Conservation (phyloP, 805 yeast genomes). For the Jamesozyma jinghongensis region DNA sequence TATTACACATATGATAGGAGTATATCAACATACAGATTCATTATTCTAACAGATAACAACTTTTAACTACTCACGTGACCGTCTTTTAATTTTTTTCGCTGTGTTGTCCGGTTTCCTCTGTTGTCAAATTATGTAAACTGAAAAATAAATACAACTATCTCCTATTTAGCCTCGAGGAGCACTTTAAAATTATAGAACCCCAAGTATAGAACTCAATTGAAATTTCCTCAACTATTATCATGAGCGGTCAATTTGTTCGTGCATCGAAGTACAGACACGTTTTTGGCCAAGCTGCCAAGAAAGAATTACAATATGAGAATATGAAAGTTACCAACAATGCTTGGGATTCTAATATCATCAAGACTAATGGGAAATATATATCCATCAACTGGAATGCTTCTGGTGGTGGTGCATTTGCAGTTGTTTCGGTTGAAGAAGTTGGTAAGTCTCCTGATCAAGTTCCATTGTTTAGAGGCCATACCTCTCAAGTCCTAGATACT, state of each 20-base stretch:
- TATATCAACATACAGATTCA: too few relatives aligned
- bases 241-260: slow-evolving; percentile 82
- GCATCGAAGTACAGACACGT: slow-evolving; percentile 97
- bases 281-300: slow-evolving; percentile 74
- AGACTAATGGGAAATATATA: slow-evolving; percentile 77
- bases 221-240: slow-evolving; percentile 6
- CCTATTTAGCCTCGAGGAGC: too few relatives aligned
- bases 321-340: slow-evolving; percentile 79
- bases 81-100: too few relatives aligned
- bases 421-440: slow-evolving; percentile 73
- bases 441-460: slow-evolving; percentile 93
- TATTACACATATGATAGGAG: too few relatives aligned
- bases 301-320: slow-evolving; percentile 37
- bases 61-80: too few relatives aligned
- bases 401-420: slow-evolving; percentile 97
- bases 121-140: too few relatives aligned
- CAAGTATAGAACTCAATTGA: too few relatives aligned
- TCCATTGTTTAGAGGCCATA: slow-evolving; percentile 91
- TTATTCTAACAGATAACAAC: too few relatives aligned
- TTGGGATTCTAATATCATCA: slow-evolving; percentile 88
- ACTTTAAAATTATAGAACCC: too few relatives aligned
- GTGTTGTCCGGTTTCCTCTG: too few relatives aligned
- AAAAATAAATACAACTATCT: too few relatives aligned
- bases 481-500: slow-evolving; percentile 90
- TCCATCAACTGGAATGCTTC: slow-evolving; percentile 89